These are phyloP conservation scores for Gossypioides kirkii DNA, from an alignment of 345 rosid genomes.

Conservation along the genomic window DNA sequence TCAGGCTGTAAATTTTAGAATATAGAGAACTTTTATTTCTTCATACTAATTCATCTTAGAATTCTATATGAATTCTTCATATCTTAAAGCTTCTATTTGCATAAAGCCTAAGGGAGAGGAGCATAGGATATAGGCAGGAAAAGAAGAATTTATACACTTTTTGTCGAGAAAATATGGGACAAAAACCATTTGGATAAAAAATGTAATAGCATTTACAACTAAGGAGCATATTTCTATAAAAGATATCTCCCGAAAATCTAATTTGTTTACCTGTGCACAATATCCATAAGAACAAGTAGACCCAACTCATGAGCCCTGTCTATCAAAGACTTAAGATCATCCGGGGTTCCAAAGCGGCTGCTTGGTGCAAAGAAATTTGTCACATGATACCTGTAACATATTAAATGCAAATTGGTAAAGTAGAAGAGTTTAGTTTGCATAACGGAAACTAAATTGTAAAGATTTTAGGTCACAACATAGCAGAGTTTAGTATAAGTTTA, in stretches of 20 bases:
- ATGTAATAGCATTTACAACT: background rate
- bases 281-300: slow-evolving; percentile 94
- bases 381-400: slow-evolving; percentile 79
- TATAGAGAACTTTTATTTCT: too few species aligned
- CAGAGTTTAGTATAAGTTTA: background rate
- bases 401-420: slow-evolving; percentile 22
- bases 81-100: background rate
- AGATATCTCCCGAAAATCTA: slow-evolving; percentile 8
- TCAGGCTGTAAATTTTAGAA: too few species aligned
- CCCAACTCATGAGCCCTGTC: slow-evolving; percentile 96
- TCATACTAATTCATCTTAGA: too few species aligned
- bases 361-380: slow-evolving; percentile 94
- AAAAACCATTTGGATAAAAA: background rate
- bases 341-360: slow-evolving; percentile 97
- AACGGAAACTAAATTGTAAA: background rate
- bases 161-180: background rate
- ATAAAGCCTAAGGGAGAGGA: background rate
- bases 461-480: background rate
- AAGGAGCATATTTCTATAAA: slow-evolving; percentile 9
- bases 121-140: background rate
- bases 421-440: slow-evolving; percentile 5
- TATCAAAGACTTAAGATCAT: slow-evolving; percentile 89
- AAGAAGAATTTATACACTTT: background rate
- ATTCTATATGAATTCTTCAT: too few species aligned
- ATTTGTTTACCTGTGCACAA: slow-evolving; percentile 77